Evolutionary conservation across 2,329 filamentous ascomycete genomes (phyloP).

Genomic region (Ascochyta pisi): DNA sequence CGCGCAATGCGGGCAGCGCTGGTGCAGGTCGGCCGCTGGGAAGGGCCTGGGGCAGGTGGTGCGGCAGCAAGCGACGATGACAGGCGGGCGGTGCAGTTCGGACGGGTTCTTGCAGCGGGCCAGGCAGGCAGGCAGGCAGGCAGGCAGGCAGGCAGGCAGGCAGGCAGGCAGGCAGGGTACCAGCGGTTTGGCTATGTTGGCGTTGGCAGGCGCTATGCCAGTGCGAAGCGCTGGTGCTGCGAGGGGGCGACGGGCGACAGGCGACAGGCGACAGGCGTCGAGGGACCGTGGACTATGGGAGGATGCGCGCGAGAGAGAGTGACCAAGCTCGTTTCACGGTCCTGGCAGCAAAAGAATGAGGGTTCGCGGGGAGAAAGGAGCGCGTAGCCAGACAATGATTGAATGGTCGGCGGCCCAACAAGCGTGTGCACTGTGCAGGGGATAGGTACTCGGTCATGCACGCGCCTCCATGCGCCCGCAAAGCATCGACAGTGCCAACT

Average conservation of each 20-base stretch:
- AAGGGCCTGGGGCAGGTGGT: slow-evolving; percentile 11
- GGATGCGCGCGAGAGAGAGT: neutral
- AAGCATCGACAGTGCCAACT: slow-evolving; percentile 9
- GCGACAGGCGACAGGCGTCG: neutral
- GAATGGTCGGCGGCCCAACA: slow-evolving; percentile 6
- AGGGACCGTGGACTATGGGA: neutral
- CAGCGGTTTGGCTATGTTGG: neutral
- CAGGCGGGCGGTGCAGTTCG: slow-evolving; percentile 1
- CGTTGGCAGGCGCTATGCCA: neutral
- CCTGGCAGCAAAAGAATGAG: slow-evolving; percentile 5
- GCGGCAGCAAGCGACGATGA: slow-evolving; percentile 14
- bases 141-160: too few species aligned
- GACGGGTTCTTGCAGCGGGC: slow-evolving; percentile 4
- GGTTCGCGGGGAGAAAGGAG: slow-evolving; percentile 15
- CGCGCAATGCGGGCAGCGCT: neutral
- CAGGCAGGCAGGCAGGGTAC: neutral
- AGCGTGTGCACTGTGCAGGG: slow-evolving; percentile 4
- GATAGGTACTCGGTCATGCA: slow-evolving; percentile 8
- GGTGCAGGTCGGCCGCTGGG: slow-evolving; percentile 5
- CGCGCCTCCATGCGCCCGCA: slow-evolving; percentile 10
- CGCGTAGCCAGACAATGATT: slow-evolving; percentile 1
- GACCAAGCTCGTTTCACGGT: slow-evolving; percentile 1
- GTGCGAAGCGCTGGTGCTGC: neutral
- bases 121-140: neutral
- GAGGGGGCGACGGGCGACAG: neutral